phyloP scores from a whole-genome alignment of 169 alveolate genomes.

The Fabrea salina region DNA sequence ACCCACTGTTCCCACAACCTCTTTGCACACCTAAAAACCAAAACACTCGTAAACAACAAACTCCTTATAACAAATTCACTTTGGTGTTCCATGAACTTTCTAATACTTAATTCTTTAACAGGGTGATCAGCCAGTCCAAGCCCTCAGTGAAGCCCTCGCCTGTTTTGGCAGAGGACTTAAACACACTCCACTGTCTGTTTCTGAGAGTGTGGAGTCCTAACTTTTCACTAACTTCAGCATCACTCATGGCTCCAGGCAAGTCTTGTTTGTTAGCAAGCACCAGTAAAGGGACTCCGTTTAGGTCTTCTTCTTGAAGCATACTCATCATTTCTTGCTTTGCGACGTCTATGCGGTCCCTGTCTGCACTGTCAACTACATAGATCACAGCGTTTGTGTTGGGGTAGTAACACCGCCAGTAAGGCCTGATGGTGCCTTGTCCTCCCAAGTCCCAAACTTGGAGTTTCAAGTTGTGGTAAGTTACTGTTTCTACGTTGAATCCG shows the following conservation, averaged over 20 bases:
- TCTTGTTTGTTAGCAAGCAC: conserved; percentile 84
- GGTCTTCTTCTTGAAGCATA: conserved; percentile 71
- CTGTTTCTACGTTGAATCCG: conserved; percentile 85
- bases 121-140: conserved; percentile 69
- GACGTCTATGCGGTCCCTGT: conserved; percentile 72
- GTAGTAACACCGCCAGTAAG: conserved; percentile 82
- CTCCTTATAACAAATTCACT: background rate
- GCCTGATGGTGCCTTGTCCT: conserved; percentile 79
- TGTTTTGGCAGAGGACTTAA: conserved; percentile 55
- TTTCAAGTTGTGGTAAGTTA: conserved; percentile 66
- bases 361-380: conserved; percentile 81
- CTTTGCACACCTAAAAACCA: background rate
- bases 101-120: background rate
- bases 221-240: conserved; percentile 34
- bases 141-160: conserved; percentile 75
- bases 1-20: conserved; percentile 41
- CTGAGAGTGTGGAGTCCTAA: conserved; percentile 37
- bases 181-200: conserved; percentile 56
- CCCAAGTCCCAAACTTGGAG: conserved; percentile 87
- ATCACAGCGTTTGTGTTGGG: conserved; percentile 76
- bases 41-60: background rate
- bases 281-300: conserved; percentile 75
- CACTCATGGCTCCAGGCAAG: conserved; percentile 51
- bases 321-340: conserved; percentile 70
- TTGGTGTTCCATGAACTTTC: background rate